phyloP scores from a whole-genome alignment of 257 asterid genomes.

The Eucommia ulmoides region DNA sequence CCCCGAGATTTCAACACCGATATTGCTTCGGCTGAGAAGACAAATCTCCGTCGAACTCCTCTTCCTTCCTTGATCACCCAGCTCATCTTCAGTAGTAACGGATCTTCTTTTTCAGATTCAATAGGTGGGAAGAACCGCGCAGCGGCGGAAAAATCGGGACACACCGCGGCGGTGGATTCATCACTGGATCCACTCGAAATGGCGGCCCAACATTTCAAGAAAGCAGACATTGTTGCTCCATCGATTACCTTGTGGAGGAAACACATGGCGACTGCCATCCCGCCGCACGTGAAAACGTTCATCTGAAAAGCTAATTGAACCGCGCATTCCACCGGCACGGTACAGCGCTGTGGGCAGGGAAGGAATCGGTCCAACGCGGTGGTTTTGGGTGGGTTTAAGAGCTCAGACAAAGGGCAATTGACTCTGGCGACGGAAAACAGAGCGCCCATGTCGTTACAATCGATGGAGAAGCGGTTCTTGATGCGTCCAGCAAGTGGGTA shows the following conservation, averaged over 20 bases:
- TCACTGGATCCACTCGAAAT: too few species aligned
- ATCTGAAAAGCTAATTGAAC: conserved; percentile 10
- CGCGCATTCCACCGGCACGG: conserved; percentile 7
- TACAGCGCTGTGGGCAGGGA: not conserved
- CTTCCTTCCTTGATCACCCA: too few species aligned
- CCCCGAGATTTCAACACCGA: too few species aligned
- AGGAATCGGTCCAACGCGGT: conserved; percentile 10
- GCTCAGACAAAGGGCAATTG: not conserved
- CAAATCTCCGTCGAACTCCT: too few species aligned
- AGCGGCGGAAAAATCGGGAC: too few species aligned
- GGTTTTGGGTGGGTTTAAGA: not conserved
- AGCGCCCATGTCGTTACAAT: conserved; percentile 11
- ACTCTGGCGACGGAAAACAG: conserved; percentile 5
- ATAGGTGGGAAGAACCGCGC: too few species aligned
- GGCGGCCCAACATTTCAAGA: conserved; percentile 26
- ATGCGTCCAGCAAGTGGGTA: not conserved
- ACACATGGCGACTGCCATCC: conserved; percentile 13
- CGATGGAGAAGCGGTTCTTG: not conserved
- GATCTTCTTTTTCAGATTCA: too few species aligned
- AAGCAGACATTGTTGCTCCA: conserved; percentile 11
- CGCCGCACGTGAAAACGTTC: conserved; percentile 20
- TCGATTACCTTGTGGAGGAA: conserved; percentile 17
- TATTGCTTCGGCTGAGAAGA: too few species aligned
- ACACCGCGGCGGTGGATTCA: too few species aligned
- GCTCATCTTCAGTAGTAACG: too few species aligned